Evolutionary conservation across 805 yeast species (phyloP).

Genomic region (Pichia phayaonensis): DNA sequence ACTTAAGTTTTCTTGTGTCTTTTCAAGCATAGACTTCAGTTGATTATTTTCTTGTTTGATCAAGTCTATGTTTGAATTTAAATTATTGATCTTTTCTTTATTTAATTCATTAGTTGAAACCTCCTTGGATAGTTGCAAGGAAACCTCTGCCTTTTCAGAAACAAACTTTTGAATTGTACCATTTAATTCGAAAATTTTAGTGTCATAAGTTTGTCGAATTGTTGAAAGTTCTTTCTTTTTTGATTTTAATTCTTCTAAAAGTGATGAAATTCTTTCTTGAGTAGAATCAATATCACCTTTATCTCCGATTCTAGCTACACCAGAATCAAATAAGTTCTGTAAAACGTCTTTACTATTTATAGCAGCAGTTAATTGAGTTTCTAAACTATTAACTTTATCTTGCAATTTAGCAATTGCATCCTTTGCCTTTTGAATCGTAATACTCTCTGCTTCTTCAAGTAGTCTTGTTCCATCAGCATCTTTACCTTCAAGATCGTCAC

Average conservation of each 20-base stretch:
- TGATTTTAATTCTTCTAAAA: slow-evolving; percentile 25
- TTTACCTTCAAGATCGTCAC: slow-evolving; percentile 62
- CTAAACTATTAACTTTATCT: slow-evolving; percentile 46
- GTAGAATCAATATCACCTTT: slow-evolving; percentile 11
- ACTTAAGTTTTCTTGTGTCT: slow-evolving; percentile 35
- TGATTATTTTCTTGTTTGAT: slow-evolving; percentile 40
- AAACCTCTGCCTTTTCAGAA: slow-evolving; percentile 38
- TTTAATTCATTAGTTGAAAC: slow-evolving; percentile 47
- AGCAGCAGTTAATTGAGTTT: slow-evolving; percentile 44
- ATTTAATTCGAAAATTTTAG: slow-evolving; percentile 42
- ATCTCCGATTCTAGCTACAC: slow-evolving; percentile 7
- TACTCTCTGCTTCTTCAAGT: slow-evolving; percentile 30
- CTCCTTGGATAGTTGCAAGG: slow-evolving; percentile 44
- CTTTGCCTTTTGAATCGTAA: slow-evolving; percentile 38
- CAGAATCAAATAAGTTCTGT: slow-evolving; percentile 29
- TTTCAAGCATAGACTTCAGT: slow-evolving; percentile 31
- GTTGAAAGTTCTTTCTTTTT: slow-evolving; percentile 34
- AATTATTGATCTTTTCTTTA: slow-evolving; percentile 41
- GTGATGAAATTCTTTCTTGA: slow-evolving; percentile 20
- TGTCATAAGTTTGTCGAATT: slow-evolving; percentile 33
- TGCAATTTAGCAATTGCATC: slow-evolving; percentile 59
- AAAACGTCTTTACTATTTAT: slow-evolving; percentile 66
- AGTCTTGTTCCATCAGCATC: slow-evolving; percentile 41
- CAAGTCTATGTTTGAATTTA: slow-evolving; percentile 33
- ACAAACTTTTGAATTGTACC: slow-evolving; percentile 34